These are phyloP conservation scores for Aurantiochytrium sp. DNA, from an alignment of 108 stramenopile species.

Conservation along the genomic window DNA sequence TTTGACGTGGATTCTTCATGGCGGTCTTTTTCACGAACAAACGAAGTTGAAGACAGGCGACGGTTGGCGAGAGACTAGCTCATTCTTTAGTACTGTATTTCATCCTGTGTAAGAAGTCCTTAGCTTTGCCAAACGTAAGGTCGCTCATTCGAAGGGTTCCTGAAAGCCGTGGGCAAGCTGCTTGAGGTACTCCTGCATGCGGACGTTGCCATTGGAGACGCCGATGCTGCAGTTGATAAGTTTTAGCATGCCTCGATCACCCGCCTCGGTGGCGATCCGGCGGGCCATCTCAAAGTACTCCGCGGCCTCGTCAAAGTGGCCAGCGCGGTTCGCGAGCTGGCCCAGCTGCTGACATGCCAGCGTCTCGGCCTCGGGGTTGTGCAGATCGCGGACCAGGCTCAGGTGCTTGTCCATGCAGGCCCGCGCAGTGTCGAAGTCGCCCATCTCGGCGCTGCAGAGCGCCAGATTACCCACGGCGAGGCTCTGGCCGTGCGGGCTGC, in stretches of 20 bases:
- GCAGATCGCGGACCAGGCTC: neutral
- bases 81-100: no score
- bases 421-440: neutral
- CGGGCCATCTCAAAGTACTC: conserved; percentile 18
- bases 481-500: conserved; percentile 19
- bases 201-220: neutral
- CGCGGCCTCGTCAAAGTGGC: neutral
- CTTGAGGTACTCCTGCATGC: neutral
- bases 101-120: no score
- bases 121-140: no score
- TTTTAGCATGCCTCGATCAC: conserved; percentile 25
- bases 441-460: conserved; percentile 13
- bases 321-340: neutral
- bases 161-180: neutral
- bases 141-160: neutral
- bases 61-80: neutral
- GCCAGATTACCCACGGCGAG: conserved; percentile 22
- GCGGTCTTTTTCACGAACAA: neutral
- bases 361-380: neutral
- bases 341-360: neutral
- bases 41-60: neutral
- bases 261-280: neutral
- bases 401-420: conserved; percentile 28
- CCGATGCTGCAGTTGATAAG: conserved; percentile 19
- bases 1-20: neutral